These are phyloP conservation scores for Boletus rufocinnamomeus DNA, from an alignment of 768 basidiomycete species.

Conservation along the genomic window DNA sequence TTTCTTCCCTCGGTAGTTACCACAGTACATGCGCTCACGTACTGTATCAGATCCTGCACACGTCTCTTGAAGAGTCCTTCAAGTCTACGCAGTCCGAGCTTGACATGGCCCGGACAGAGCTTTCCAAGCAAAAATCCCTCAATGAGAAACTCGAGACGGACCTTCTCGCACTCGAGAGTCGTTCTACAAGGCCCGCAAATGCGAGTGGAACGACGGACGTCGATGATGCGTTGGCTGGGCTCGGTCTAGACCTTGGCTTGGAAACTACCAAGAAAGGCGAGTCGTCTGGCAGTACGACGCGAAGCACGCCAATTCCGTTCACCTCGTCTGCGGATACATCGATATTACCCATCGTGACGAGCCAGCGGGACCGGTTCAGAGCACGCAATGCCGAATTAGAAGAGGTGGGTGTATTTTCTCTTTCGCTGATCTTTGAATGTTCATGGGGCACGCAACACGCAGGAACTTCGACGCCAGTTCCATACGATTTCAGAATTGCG, in stretches of 20 bases:
- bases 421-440: not conserved
- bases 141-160: constrained; percentile 95
- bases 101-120: constrained; percentile 56
- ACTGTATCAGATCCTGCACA: constrained; percentile 66
- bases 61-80: constrained; percentile 75
- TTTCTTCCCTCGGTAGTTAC: not conserved
- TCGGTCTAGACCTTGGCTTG: constrained; percentile 59
- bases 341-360: constrained; percentile 97
- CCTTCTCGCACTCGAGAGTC: constrained; percentile 76
- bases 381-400: constrained; percentile 97
- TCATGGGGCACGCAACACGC: not conserved
- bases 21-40: not conserved
- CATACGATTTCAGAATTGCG: constrained; percentile 94
- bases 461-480: constrained; percentile 96
- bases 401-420: constrained; percentile 56
- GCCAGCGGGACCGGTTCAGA: constrained; percentile 96
- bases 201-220: constrained; percentile 31
- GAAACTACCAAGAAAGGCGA: constrained; percentile 20
- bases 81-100: constrained; percentile 59
- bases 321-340: constrained; percentile 82
- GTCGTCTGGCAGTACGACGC: constrained; percentile 29
- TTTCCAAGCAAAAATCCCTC: constrained; percentile 74
- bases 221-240: constrained; percentile 64
- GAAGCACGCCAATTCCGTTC: constrained; percentile 70
- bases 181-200: constrained; percentile 15